Base-by-base conservation (phyloP, 176 grass and related monocot species). In the Musa beccarii region DNA sequence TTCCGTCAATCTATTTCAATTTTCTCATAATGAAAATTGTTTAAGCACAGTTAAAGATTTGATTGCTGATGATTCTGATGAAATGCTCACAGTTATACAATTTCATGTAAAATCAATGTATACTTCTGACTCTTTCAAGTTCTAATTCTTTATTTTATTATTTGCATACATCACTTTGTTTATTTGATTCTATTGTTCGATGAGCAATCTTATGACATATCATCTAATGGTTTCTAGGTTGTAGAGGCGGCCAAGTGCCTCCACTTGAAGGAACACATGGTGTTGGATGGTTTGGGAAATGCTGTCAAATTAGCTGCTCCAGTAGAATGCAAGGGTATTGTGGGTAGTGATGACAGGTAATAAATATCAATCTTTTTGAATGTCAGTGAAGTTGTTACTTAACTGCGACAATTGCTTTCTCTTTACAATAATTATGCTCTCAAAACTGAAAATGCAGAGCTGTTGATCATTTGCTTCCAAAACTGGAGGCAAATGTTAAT, bases 341-440 rank as follows among this genome's bases (percentile, higher is more conserved):
- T 99, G 77, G 95, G 95, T 50, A 94, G 95, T 68, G 95, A 99
- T 84, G 91, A 94, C 86, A 99, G 95, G 95, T 94, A 78, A 84
- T 73, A 65, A 20, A 49, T 70, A 19, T 20, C 50, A 14, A 11
- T 16, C 29, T 34, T 4, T 5, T 70, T 61, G 43, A 10, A 0
- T 68, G 6, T 51, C 3, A 21, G 29, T 19, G 16, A 70, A 70
- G 16, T 51, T 51, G 10, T 0, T 43, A 43, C 34, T 6, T 4
- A 4, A 43, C 34, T 43, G 3, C 34, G 0, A 43, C 34, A 43
- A 6, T 34, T 68, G 19, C 63, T 24, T 66, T 24, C 21, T 12
- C 11, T 24, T 62, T 28, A 11, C 11, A 24, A 2, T 66, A 66
- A 2, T 66, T 66, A 24, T 64, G 1, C 21, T 66, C 9, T 26